phyloP scores from a whole-genome alignment of 2,329 filamentous ascomycete species.

The Pseudogymnoascus sp. region DNA sequence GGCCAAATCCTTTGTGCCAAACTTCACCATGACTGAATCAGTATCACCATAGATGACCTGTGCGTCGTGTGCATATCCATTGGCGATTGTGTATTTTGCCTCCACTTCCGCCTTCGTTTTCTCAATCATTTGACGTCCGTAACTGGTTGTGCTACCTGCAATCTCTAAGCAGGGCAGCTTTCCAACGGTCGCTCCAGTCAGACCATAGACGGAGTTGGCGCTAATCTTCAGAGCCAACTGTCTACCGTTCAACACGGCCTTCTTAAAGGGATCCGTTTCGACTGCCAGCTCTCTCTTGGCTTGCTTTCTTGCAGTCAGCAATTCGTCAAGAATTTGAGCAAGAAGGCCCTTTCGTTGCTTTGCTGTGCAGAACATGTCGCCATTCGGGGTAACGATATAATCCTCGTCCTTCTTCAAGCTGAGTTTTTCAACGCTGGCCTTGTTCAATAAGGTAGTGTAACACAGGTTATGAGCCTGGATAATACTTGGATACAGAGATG shows the following conservation, averaged over 20 bases:
- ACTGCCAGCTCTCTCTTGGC: slow-evolving; percentile 83
- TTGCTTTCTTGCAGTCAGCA: slow-evolving; percentile 84
- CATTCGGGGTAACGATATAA: slow-evolving; percentile 93
- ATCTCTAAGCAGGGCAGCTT: slow-evolving; percentile 93
- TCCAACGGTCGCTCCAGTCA: slow-evolving; percentile 91
- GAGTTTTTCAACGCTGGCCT: slow-evolving; percentile 66
- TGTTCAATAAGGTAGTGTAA: slow-evolving; percentile 87
- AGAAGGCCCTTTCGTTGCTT: slow-evolving; percentile 87
- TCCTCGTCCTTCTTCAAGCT: slow-evolving; percentile 79
- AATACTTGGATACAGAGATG: slow-evolving; percentile 95
- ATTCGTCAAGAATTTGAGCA: slow-evolving; percentile 90
- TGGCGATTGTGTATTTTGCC: slow-evolving; percentile 77
- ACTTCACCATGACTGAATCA: slow-evolving; percentile 99
- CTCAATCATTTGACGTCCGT: slow-evolving; percentile 98
- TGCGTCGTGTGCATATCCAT: slow-evolving; percentile 89
- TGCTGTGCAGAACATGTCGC: slow-evolving; percentile 81
- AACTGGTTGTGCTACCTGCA: slow-evolving; percentile 93
- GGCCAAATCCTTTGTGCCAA: slow-evolving; percentile 76
- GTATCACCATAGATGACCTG: slow-evolving; percentile 98
- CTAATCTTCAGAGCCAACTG: slow-evolving; percentile 94
- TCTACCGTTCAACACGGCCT: slow-evolving; percentile 93
- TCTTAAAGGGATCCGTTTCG: slow-evolving; percentile 94
- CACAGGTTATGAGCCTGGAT: slow-evolving; percentile 98
- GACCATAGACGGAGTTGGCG: slow-evolving; percentile 94
- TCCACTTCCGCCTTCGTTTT: slow-evolving; percentile 96